Evolutionary conservation across 2,329 filamentous ascomycete genomes (phyloP), one percentile per base, ranked within the genome.

Genomic region (Pezicula neosporulosa): DNA sequence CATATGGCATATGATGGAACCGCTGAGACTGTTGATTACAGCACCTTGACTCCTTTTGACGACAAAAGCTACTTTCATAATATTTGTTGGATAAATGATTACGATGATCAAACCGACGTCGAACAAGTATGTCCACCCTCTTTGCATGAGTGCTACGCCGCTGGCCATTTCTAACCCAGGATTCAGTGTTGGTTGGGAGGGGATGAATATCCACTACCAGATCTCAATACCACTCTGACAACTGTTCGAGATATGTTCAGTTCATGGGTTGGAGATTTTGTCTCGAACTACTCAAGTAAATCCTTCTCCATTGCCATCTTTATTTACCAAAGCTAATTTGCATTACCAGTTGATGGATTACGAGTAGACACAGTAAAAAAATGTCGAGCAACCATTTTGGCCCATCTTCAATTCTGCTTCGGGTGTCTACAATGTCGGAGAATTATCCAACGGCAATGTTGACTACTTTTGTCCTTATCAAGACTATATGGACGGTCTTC

Each of bases 351-450:
- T 44, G 76, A 79, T 56, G 76, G 76, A 5, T 62, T 78, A 12
- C 74, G 76, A 28, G 64, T 78, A 30, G 75, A 78, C 56, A 74
- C 72, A 16, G 71, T 70, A 15, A 70, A 73, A 73, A 54, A 67
- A 78, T 51, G 68, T 77, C 27, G 63, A 71, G 21, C 69, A 67
- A 54, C 70, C 70, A 16, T 86, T 83, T 65, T 83, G 81, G 72
- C 66, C 77, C 0, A 65, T 58, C 0, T 86, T 85, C 56, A 69
- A 75, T 18, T 55, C 68, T 2, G 75, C 77, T 0, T 71, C 80
- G 0, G 81, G 79, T 4, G 77, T 84, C 2, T 86, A 81, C 64
- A 72, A 74, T 3, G 71, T 84, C n/a, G 82, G 83, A 4, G 83
- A 86, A 60, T 81, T 85, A 3, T 76, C 74, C 39, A 70, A 80